A percentile compares a stretch with the other conserved stretches of the same genome.
Conservation (phyloP, 345 rosid genomes). For the Eucalyptus fibrosa region DNA sequence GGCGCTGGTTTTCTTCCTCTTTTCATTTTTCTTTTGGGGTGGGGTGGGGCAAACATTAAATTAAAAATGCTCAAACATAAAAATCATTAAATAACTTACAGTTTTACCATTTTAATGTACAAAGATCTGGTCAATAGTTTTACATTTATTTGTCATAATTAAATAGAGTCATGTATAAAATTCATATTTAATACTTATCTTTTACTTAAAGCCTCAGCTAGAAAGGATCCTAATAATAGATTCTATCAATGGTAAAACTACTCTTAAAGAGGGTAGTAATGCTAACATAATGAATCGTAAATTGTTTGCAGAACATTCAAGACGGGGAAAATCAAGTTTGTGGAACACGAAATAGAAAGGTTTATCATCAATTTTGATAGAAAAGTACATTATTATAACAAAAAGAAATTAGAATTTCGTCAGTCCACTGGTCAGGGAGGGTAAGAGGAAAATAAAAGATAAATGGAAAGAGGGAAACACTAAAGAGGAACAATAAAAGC, state of each 20-base stretch:
- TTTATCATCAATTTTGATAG: neutral
- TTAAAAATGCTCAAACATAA: too few relatives aligned
- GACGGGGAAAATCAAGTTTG: neutral
- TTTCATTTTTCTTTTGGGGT: neutral
- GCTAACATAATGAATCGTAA: neutral
- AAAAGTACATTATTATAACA: neutral
- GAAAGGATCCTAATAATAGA: neutral
- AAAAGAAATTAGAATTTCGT: neutral
- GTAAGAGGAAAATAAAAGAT: neutral
- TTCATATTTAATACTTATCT: too few relatives aligned
- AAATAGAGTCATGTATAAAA: too few relatives aligned
- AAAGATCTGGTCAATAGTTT: too few relatives aligned
- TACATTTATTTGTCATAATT: too few relatives aligned
- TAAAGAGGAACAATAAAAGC: neutral
- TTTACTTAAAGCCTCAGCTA: too few relatives aligned
- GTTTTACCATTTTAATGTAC: too few relatives aligned
- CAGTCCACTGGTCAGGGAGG: neutral
- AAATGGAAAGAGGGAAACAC: neutral
- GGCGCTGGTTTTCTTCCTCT: neutral
- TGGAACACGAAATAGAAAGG: neutral
- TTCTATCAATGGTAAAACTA: neutral
- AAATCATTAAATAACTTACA: too few relatives aligned
- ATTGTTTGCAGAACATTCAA: neutral
- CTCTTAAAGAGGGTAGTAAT: neutral
- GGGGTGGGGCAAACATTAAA: neutral